Conservation (phyloP, 2,329 filamentous ascomycete genomes). For the Lachnellula subtilissima region DNA sequence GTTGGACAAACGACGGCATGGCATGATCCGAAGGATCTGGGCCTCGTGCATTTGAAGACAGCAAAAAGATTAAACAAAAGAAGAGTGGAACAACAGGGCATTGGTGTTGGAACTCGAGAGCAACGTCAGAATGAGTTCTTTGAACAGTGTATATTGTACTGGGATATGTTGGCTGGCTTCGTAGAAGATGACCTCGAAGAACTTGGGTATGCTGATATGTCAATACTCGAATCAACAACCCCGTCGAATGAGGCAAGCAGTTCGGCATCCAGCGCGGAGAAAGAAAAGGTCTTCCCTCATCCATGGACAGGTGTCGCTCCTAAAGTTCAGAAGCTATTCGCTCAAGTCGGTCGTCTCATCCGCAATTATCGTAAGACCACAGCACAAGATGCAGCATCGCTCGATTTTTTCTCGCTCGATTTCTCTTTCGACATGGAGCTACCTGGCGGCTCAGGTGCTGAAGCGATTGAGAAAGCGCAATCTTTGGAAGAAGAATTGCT, state of each 20-base stretch:
- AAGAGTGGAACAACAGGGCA: constrained; percentile 20
- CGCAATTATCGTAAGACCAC: constrained; percentile 20
- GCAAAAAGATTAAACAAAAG: constrained; percentile 25
- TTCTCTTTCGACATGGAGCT: constrained; percentile 20
- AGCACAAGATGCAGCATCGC: constrained; percentile 15
- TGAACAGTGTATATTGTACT: constrained; percentile 30
- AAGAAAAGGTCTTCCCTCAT: constrained; percentile 25
- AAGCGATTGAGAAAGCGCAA: constrained; percentile 19
- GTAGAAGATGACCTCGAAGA: constrained; percentile 27
- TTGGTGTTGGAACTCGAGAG: constrained; percentile 8
- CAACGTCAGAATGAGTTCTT: constrained; percentile 28
- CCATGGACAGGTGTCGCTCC: constrained; percentile 29
- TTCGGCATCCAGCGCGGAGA: constrained; percentile 1
- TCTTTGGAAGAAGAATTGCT: constrained; percentile 25
- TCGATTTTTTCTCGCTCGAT: constrained; percentile 21
- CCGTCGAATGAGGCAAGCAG: neutral
- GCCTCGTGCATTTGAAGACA: constrained; percentile 32
- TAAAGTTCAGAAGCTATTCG: constrained; percentile 24
- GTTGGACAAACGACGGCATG: constrained; percentile 56
- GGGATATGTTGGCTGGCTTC: constrained; percentile 29
- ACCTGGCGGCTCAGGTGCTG: constrained; percentile 13
- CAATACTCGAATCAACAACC: neutral
- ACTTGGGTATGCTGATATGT: constrained; percentile 16
- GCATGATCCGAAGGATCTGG: constrained; percentile 53
- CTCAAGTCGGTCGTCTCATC: constrained; percentile 27